Percentiles rank a stretch among this genome's conserved stretches.
These are phyloP conservation scores for Eudorina sp. DNA, from an alignment of 139 green algal genomes.

Conservation along the genomic window DNA sequence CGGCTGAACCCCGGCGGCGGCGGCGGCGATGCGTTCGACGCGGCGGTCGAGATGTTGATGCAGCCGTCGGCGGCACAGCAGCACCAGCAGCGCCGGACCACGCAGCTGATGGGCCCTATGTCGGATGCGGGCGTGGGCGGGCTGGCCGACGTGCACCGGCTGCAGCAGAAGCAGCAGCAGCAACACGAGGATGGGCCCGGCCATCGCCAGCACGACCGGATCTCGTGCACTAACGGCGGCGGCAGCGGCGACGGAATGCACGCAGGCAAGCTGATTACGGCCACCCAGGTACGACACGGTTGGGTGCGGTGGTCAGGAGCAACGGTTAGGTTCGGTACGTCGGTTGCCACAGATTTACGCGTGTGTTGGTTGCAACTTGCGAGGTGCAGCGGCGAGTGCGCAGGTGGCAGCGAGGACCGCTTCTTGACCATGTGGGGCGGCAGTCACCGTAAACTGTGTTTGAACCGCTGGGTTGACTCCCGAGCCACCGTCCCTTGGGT, in stretches of 20 bases:
- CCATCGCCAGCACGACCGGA: conserved; percentile 7
- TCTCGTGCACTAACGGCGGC: not conserved
- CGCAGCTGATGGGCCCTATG: conserved; percentile 8
- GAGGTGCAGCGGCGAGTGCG: no score
- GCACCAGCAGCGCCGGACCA: conserved; percentile 6
- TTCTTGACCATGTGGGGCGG: no score
- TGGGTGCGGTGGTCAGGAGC: no score
- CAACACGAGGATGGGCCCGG: conserved; percentile 23
- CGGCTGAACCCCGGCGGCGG: not conserved
- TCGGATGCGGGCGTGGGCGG: not conserved
- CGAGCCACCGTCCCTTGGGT: no score
- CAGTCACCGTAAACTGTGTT: no score
- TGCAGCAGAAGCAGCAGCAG: conserved; percentile 28
- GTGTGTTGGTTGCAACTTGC: no score
- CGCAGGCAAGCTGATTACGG: conserved; percentile 10
- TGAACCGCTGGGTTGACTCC: no score
- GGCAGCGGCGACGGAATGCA: not conserved
- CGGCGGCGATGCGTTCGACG: not conserved
- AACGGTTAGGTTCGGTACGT: no score
- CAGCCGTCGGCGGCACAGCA: conserved; percentile 12
- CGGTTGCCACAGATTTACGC: no score
- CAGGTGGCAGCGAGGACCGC: no score
- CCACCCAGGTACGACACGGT: not conserved
- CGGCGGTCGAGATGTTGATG: conserved; percentile 29
- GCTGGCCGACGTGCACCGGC: not conserved